phyloP scores from a whole-genome alignment of 2,329 filamentous ascomycete genomes.

The Annulohypoxylon truncatum region DNA sequence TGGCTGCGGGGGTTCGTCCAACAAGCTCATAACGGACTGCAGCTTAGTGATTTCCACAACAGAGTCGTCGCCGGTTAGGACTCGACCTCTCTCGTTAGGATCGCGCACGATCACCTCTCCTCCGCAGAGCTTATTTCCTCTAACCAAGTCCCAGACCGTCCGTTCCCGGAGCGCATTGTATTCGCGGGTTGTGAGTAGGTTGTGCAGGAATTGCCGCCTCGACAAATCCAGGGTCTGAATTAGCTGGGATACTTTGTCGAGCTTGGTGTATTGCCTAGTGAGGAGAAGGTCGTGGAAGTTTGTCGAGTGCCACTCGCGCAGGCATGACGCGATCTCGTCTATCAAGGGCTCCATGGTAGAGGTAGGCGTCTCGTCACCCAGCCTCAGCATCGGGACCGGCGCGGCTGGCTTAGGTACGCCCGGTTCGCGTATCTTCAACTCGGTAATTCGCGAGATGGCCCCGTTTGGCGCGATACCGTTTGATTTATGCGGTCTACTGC shows the following conservation, averaged over 20 bases:
- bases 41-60: slow-evolving; percentile 90
- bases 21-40: slow-evolving; percentile 94
- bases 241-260: slow-evolving; percentile 84
- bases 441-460: slow-evolving; percentile 4
- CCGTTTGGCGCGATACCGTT: slow-evolving; percentile 25
- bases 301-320: slow-evolving; percentile 98
- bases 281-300: slow-evolving; percentile 93
- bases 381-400: slow-evolving; percentile 96
- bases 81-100: slow-evolving; percentile 81
- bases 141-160: slow-evolving; percentile 95
- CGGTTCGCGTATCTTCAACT: slow-evolving; percentile 65
- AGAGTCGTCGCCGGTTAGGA: slow-evolving; percentile 92
- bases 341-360: slow-evolving; percentile 90
- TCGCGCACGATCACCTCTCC: slow-evolving; percentile 96
- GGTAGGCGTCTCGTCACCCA: slow-evolving; percentile 95
- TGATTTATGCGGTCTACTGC: slow-evolving; percentile 24
- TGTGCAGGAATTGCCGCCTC: slow-evolving; percentile 90
- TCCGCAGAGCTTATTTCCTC: slow-evolving; percentile 92
- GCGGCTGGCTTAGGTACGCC: slow-evolving; percentile 82
- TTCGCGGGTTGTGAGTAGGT: slow-evolving; percentile 89
- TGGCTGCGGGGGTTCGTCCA: slow-evolving; percentile 81
- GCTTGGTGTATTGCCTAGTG: slow-evolving; percentile 79
- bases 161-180: slow-evolving; percentile 83
- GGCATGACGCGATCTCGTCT: slow-evolving; percentile 95
- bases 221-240: slow-evolving; percentile 86